Conservation (phyloP, 768 basidiomycete genomes). For the Solioccasus polychromus region DNA sequence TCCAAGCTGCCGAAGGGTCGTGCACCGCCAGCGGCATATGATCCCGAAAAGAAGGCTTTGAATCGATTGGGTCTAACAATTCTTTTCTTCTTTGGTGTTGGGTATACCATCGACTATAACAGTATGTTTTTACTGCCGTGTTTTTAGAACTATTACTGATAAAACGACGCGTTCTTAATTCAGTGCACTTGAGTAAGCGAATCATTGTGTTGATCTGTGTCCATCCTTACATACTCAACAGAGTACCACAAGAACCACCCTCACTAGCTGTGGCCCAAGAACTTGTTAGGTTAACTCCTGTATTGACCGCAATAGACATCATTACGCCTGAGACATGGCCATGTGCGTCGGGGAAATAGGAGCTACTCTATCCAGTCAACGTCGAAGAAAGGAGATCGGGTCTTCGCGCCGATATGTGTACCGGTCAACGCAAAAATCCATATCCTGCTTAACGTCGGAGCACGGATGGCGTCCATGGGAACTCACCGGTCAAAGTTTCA, state of each 20-base stretch:
- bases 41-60: conserved; percentile 79
- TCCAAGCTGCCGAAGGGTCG: conserved; percentile 93
- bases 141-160: conserved; percentile 8
- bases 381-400: too few relatives aligned
- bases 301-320: conserved; percentile 25
- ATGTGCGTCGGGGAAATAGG: too few relatives aligned
- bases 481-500: too few relatives aligned
- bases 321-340: too few relatives aligned
- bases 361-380: too few relatives aligned
- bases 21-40: conserved; percentile 55
- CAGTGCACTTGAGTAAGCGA: conserved; percentile 82
- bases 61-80: conserved; percentile 53
- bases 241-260: conserved; percentile 91
- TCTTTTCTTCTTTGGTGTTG: conserved; percentile 53
- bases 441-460: too few relatives aligned
- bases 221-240: conserved; percentile 34
- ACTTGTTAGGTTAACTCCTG: conserved; percentile 12
- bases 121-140: conserved; percentile 50
- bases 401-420: too few relatives aligned
- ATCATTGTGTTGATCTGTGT: not conserved
- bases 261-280: conserved; percentile 46
- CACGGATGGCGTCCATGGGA: too few relatives aligned
- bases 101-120: conserved; percentile 88
- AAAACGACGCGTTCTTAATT: conserved; percentile 5
- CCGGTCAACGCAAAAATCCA: too few relatives aligned